Evolutionary conservation across 345 rosid genomes (phyloP), one percentile per base, ranked within the genome.

Genomic region (Cardiospermum halicacabum): DNA sequence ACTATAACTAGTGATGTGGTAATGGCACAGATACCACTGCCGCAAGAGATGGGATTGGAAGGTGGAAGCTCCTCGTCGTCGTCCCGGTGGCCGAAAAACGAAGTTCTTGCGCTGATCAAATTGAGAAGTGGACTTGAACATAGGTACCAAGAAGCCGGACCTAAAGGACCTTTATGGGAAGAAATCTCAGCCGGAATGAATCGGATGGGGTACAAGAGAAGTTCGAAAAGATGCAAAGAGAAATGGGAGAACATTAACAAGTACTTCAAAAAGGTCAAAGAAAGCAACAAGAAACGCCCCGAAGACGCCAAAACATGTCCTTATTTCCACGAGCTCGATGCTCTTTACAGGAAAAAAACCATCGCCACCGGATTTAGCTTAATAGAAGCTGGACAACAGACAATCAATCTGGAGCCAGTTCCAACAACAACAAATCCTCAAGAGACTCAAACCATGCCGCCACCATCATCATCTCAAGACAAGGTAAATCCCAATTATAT

Each of bases 201-300:
- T 60, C 72, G 82, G 56, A 67, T 80, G 75, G 97, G 97, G 0
- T 88, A 85, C 77, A 84, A 80, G 27, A 71, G 97, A 40, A 86
- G 58, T 64, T 70, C 97, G 1, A 90, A 90, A 58, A 72, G 96
- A 72, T 90, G 97, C 72, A 90, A 90, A 69, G 95, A 90, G 74
- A 90, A 90, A 68, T 90, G 97, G 97, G 97, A 90, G 71, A 90
- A 90, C 69, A 90, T 90, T 53, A 90, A 90, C 79, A 90, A 90
- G 58, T 90, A 90, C 73, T 90, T 78, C 81, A 90, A 90, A 80
- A 90, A 90, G 72, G 97, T 88, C 31, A 90, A 90, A 74, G 97
- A 90, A 69, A 81, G 92, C 62, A 85, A 80, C 71, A 88, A 85
- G 81, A 76, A 72, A 74, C 87, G 97, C 45, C 89, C 89, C n/a